Evolutionary conservation across 1,284 basidiomycete species (phyloP).

Genomic region (Marasmius sp.): DNA sequence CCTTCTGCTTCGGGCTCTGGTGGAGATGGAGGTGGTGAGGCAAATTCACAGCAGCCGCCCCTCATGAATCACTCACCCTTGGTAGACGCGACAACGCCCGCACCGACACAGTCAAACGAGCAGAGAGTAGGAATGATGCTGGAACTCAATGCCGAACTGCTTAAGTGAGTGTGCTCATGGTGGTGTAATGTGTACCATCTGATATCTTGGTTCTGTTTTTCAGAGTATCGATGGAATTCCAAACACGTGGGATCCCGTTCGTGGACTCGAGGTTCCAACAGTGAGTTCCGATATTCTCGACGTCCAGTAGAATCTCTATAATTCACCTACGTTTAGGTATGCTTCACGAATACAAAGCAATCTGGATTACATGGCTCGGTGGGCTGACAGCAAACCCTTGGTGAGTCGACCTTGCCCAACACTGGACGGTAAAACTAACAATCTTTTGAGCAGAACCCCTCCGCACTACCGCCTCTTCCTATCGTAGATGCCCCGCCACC

Average conservation of each 20-base stretch:
- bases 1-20: neutral
- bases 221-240: conserved; percentile 59
- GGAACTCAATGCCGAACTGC: conserved; percentile 63
- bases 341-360: conserved; percentile 59
- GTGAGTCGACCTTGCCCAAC: conserved; percentile 17
- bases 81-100: conserved; percentile 13
- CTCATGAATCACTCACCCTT: neutral
- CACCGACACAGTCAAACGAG: conserved; percentile 20
- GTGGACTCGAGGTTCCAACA: conserved; percentile 54
- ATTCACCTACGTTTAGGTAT: conserved; percentile 41
- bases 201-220: conserved; percentile 5
- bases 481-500: conserved; percentile 55
- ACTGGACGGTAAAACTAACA: neutral
- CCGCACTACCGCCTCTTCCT: conserved; percentile 40
- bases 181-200: conserved; percentile 7
- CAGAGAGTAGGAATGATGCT: conserved; percentile 59
- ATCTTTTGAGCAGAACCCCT: conserved; percentile 22
- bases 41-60: conserved; percentile 1
- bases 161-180: conserved; percentile 47
- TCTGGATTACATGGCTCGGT: conserved; percentile 64
- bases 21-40: neutral
- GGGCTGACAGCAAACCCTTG: conserved; percentile 52
- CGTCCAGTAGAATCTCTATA: neutral
- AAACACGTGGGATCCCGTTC: conserved; percentile 46
- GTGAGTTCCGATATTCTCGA: conserved; percentile 39